Base-by-base conservation (phyloP, 306 rosid species). In the Cercis canadensis region DNA sequence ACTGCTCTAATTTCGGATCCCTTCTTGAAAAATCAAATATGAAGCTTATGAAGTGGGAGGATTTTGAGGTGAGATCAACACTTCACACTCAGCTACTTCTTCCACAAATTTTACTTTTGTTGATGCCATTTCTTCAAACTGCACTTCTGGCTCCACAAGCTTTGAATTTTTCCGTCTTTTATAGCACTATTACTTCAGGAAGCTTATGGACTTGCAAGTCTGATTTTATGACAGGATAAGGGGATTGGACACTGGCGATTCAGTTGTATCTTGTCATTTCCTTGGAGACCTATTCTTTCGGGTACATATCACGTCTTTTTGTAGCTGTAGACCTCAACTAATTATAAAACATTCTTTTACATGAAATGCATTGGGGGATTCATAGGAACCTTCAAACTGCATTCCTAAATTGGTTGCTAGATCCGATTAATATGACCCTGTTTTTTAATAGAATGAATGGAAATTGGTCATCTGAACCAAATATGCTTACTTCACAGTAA, bases 281-380 rank as follows among this genome's bases (percentile, higher is more conserved):
- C 98, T 57, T 90, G 98, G 98, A 88, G 86, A 77, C 97, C 98
- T 3, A 90, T 93, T 85, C 97, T 93, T 56, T 93, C 98, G 62
- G 98, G 98, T 90, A 87, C 7, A 60, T 56, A 57, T 68, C 24
- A 59, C 46, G 24, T 55, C 59, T 63, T 47, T 31, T 6, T 51
- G 29, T 57, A 54, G 63, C 44, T 41, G 66, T 12, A 31, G 21
- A 4, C 37, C 32, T 57, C 56, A 18, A 18, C 5, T 61, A 0
- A 5, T 18, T 8, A 11, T 43, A 12, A 11, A 10, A 12, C 49
- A 1, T 2, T 37, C 29, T 37, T 37, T 51, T 11, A 13, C 17
- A 47, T 51, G 21, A 4, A 15, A 51, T 51, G 24, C 9, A 51
- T n/a, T 6, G 3, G 10, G 4, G 4, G 10, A 51, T 15, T 47